Conservation (phyloP, 2,329 filamentous ascomycete species). For the Cladobotryum mycophilum region DNA sequence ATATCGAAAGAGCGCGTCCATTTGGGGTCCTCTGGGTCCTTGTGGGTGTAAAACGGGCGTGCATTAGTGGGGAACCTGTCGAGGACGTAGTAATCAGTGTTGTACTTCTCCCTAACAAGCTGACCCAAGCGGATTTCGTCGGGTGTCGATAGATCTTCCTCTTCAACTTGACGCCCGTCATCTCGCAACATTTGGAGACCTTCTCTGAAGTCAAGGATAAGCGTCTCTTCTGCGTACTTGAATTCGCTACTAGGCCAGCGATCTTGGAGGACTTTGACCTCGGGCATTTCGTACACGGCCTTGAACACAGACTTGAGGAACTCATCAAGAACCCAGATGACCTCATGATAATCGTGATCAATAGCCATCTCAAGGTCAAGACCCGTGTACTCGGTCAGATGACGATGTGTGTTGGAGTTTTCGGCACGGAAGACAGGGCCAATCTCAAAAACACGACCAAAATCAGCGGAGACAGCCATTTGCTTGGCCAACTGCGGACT, state of each 20-base stretch:
- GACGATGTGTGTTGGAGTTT: constrained; percentile 91
- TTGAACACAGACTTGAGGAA: constrained; percentile 69
- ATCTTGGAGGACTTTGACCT: constrained; percentile 72
- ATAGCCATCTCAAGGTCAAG: constrained; percentile 91
- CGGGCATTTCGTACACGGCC: constrained; percentile 43
- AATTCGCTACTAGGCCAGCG: constrained; percentile 84
- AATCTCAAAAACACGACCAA: constrained; percentile 76
- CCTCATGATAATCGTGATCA: constrained; percentile 83
- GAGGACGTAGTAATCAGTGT: constrained; percentile 87
- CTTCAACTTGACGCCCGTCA: constrained; percentile 68
- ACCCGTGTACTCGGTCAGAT: constrained; percentile 91
- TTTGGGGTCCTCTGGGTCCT: constrained; percentile 62
- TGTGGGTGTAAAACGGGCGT: constrained; percentile 88
- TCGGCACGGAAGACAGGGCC: constrained; percentile 77
- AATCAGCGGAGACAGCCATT: constrained; percentile 85
- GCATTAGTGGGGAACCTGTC: constrained; percentile 86
- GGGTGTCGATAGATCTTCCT: constrained; percentile 74
- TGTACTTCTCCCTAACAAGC: constrained; percentile 77
- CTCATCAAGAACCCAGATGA: constrained; percentile 69
- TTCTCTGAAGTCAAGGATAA: constrained; percentile 72
- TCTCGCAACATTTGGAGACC: constrained; percentile 76
- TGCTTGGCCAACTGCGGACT: constrained; percentile 91
- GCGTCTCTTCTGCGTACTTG: constrained; percentile 80
- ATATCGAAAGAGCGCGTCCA: constrained; percentile 94
- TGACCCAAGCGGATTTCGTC: constrained; percentile 83